A percentile compares a stretch with the other conserved stretches of the same genome.
phyloP scores from a whole-genome alignment of 495 filamentous ascomycete species.

The Podospora pseudoanserina region DNA sequence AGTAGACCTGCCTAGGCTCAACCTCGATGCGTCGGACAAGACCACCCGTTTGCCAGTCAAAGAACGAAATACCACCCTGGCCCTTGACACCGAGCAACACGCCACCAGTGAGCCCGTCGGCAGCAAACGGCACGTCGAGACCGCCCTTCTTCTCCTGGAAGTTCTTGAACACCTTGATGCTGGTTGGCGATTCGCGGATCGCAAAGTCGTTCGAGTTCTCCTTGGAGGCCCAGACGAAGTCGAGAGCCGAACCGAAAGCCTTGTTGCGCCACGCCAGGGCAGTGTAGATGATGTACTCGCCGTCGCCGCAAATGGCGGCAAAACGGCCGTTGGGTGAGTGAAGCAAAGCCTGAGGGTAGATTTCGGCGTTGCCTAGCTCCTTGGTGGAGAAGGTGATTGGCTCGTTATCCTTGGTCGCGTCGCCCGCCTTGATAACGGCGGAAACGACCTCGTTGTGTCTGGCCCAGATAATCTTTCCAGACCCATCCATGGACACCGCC shows the following conservation, averaged over 20 bases:
- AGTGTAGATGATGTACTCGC: slow-evolving; percentile 98
- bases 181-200: slow-evolving; percentile 87
- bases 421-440: slow-evolving; percentile 89
- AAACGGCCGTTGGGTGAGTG: slow-evolving; percentile 98
- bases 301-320: slow-evolving; percentile 94
- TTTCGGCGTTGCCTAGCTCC: slow-evolving; percentile 90
- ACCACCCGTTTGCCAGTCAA: slow-evolving; percentile 88
- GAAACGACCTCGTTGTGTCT: slow-evolving; percentile 91
- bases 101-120: slow-evolving; percentile 85
- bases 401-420: slow-evolving; percentile 81
- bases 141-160: slow-evolving; percentile 90
- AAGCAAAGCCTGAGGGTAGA: slow-evolving; percentile 89
- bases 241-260: slow-evolving; percentile 88
- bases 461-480: slow-evolving; percentile 94
- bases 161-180: slow-evolving; percentile 95
- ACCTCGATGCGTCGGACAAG: slow-evolving; percentile 94
- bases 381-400: slow-evolving; percentile 84
- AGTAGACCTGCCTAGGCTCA: slow-evolving; percentile 89
- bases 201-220: slow-evolving; percentile 98
- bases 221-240: slow-evolving; percentile 97
- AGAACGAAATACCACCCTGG: slow-evolving; percentile 90
- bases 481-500: slow-evolving; percentile 93
- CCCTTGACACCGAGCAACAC: slow-evolving; percentile 93
- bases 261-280: slow-evolving; percentile 97
- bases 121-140: slow-evolving; percentile 92